Percentiles rank a stretch among this genome's conserved stretches.
Conservation (phyloP, 495 filamentous ascomycete genomes). For the Elaphomyces granulatus region DNA sequence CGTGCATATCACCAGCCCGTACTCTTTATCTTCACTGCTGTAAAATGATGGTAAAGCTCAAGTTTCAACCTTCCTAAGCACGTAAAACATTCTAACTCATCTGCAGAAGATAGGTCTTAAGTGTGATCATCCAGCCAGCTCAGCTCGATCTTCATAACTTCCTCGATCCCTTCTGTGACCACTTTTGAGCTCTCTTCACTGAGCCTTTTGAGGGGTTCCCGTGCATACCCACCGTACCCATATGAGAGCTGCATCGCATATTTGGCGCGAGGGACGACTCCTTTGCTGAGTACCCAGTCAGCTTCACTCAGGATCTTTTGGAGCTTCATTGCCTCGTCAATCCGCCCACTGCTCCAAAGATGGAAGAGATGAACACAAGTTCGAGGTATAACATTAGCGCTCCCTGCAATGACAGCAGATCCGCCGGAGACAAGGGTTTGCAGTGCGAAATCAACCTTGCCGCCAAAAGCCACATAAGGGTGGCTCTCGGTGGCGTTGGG, state of each 20-base stretch:
- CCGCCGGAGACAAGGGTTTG: conserved; percentile 72
- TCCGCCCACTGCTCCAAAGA: conserved; percentile 56
- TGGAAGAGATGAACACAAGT: conserved; percentile 72
- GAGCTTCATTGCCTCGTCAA: conserved; percentile 56
- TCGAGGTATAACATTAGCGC: conserved; percentile 76
- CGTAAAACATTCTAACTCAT: too few relatives aligned
- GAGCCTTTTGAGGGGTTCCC: conserved; percentile 56
- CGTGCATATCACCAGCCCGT: too few relatives aligned
- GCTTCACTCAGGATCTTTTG: conserved; percentile 59
- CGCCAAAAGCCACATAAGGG: conserved; percentile 75
- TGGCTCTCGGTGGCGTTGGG: conserved; percentile 31
- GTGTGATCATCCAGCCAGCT: conserved; percentile 29
- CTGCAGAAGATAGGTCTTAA: too few relatives aligned
- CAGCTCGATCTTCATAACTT: conserved; percentile 54
- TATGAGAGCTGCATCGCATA: conserved; percentile 68
- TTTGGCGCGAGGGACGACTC: conserved; percentile 78
- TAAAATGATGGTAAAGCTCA: too few relatives aligned
- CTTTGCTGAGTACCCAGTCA: conserved; percentile 79
- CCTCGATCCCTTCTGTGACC: conserved; percentile 46
- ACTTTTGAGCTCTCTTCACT: conserved; percentile 38
- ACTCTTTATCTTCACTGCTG: too few relatives aligned
- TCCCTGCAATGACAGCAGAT: conserved; percentile 72
- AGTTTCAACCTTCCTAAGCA: too few relatives aligned
- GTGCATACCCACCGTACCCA: conserved; percentile 70
- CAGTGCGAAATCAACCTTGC: conserved; percentile 75